Conservation (phyloP, 352 stramenopile genomes). For the Plasmopara muralis region DNA sequence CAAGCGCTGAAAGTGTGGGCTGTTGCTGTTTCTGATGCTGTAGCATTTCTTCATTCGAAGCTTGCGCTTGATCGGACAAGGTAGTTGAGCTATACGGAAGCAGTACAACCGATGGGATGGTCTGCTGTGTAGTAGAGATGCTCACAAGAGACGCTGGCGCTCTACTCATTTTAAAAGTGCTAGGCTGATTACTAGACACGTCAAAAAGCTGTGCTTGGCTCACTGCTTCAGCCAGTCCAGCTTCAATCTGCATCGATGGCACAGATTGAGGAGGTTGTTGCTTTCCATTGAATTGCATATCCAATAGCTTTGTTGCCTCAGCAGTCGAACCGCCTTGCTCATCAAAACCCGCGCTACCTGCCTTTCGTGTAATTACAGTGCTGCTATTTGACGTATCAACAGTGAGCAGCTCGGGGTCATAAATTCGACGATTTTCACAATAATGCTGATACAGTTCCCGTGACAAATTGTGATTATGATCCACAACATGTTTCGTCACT, state of each 20-base stretch:
- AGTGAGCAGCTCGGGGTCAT: conserved; percentile 56
- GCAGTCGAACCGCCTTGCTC: neutral
- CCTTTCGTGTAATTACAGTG: conserved; percentile 21
- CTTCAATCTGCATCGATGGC: conserved; percentile 20
- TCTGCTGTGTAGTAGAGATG: conserved; percentile 10
- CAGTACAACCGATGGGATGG: conserved; percentile 29
- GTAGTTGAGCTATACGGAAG: conserved; percentile 25
- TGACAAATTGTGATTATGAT: conserved; percentile 81
- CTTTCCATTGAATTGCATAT: conserved; percentile 1
- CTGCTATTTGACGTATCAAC: conserved; percentile 43
- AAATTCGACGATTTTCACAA: conserved; percentile 71
- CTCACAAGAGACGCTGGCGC: conserved; percentile 3
- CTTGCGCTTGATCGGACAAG: conserved; percentile 11
- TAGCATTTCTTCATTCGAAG: conserved; percentile 6
- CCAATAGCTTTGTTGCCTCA: neutral
- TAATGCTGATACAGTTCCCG: conserved; percentile 68
- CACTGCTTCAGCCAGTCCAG: conserved; percentile 18
- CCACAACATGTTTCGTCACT: conserved; percentile 65
- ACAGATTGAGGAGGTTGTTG: conserved; percentile 7
- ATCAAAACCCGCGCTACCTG: neutral
- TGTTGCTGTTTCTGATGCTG: conserved; percentile 8
- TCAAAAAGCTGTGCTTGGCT: conserved; percentile 18
- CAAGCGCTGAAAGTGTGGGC: conserved; percentile 7
- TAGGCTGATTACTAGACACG: conserved; percentile 2
- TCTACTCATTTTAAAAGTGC: conserved; percentile 7